phyloP scores from a whole-genome alignment of 352 stramenopile species.

The Plasmopara viticola region DNA sequence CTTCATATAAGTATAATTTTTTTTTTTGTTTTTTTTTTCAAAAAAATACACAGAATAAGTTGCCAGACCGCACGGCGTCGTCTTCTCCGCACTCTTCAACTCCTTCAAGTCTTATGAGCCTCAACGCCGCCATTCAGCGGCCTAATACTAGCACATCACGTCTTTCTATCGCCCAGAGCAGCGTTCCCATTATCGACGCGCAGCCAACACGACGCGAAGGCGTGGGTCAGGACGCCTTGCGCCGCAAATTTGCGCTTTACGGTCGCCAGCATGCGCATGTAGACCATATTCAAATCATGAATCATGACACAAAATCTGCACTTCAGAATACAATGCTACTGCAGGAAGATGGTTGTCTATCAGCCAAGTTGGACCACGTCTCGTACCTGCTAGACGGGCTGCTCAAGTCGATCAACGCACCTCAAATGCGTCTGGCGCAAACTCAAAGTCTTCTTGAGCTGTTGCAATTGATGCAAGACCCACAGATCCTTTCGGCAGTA shows the following conservation, averaged over 20 bases:
- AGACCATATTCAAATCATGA: slow-evolving; percentile 14
- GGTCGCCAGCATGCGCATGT: slow-evolving; percentile 37
- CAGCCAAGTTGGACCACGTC: slow-evolving; percentile 45
- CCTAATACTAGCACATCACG: neutral
- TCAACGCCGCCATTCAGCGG: too few relatives aligned
- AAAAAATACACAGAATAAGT: too few relatives aligned
- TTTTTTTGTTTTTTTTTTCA: too few relatives aligned
- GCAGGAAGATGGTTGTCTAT: slow-evolving; percentile 50
- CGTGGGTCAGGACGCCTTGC: neutral
- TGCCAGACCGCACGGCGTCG: too few relatives aligned
- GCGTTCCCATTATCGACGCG: neutral
- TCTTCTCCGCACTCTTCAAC: too few relatives aligned
- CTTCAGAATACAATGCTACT: slow-evolving; percentile 54
- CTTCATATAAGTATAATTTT: too few relatives aligned
- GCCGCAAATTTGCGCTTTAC: slow-evolving; percentile 43
- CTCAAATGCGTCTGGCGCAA: slow-evolving; percentile 7
- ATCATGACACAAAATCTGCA: slow-evolving; percentile 1
- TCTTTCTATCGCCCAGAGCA: neutral
- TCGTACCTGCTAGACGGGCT: slow-evolving; percentile 58
- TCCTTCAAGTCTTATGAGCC: too few relatives aligned
- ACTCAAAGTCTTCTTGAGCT: slow-evolving; percentile 38
- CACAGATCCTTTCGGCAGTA: slow-evolving; percentile 29
- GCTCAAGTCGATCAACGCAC: slow-evolving; percentile 8
- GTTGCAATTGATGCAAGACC: slow-evolving; percentile 25
- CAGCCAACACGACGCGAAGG: neutral